Base-by-base conservation (phyloP, 2,329 filamentous ascomycete genomes). In the Stachybotrys elegans region DNA sequence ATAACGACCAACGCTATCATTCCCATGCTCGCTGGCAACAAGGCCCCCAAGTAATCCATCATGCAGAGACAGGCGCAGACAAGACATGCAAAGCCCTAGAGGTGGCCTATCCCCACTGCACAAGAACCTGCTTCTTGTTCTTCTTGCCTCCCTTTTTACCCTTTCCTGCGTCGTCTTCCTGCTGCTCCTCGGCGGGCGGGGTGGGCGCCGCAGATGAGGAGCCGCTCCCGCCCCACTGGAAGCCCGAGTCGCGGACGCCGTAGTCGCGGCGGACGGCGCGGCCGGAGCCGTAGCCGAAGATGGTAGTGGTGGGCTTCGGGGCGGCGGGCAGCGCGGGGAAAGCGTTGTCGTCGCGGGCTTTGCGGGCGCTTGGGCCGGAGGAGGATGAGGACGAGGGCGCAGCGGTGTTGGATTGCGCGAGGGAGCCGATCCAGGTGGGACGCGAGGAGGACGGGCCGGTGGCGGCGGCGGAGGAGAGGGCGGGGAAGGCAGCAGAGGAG, bases 301-400 rank as follows among this genome's bases (percentile, higher is more conserved):
- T 79, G 1, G 77, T 80, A 2, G 77, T 81, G 34, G 71, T 70
- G 4, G 78, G 77, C 56, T 83, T 96, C 1, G 86, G 77, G 2
- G 89, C 90, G 0, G 82, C 75, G 0, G 91, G 91, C 1, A 96
- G 74, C 2, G 89, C 84, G 0, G 91, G 92, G 65, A 96, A 96
- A 0, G 83, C 81, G 49, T 91, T 84, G 36, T 68, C 66, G 38
- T 61, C 65, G 22, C 57, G 58, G 21, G 56, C 48, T 25, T 51
- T 51, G 44, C 50, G 50, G 43, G 47, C 38, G 43, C 49, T 38
- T 16, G 56, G 47, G 9, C 55, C 48, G 23, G 52, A 69, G 57
- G 64, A 57, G 2, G 63, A 55, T 0, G 65, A 51, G 7, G 58
- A n/a, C 32, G 51, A 22, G 21, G 57, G 16, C 48, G 42, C n/a